These are phyloP conservation scores for Cyberlindnera maritima DNA, from an alignment of 805 yeast species.

Conservation along the genomic window DNA sequence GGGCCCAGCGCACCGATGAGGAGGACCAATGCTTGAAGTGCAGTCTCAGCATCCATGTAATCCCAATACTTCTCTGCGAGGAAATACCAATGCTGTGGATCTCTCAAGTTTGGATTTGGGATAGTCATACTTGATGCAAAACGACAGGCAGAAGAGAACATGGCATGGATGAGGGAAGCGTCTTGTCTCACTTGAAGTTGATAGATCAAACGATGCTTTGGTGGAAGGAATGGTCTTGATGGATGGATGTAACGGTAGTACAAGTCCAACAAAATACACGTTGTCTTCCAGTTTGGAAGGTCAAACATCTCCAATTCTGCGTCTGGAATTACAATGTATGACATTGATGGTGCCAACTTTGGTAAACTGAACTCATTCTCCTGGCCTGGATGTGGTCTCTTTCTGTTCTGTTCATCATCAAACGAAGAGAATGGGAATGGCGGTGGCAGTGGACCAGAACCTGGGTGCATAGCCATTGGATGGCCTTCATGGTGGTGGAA, in stretches of 20 bases:
- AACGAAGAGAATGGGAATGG: constrained; percentile 9
- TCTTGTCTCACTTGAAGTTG: constrained; percentile 32
- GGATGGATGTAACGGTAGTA: constrained; percentile 42
- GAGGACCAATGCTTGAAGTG: constrained; percentile 30
- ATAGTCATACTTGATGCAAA: constrained; percentile 30
- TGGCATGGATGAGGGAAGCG: constrained; percentile 31
- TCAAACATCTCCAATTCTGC: constrained; percentile 32
- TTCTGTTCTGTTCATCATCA: constrained; percentile 7
- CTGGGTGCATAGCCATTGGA: constrained; percentile 8
- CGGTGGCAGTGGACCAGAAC: constrained; percentile 7
- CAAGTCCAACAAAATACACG: constrained; percentile 34
- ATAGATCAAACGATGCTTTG: constrained; percentile 31
- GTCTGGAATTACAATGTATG: constrained; percentile 26
- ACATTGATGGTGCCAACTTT: constrained; percentile 8
- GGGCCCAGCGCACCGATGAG: constrained; percentile 31
- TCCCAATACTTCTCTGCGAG: constrained; percentile 34
- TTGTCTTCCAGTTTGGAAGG: constrained; percentile 36
- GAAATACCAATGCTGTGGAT: constrained; percentile 37
- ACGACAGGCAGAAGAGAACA: constrained; percentile 34
- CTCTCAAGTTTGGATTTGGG: constrained; percentile 27
- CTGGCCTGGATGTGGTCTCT: constrained; percentile 10
- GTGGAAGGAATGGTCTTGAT: constrained; percentile 36
- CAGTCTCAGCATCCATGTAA: constrained; percentile 26
- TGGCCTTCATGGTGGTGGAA: constrained; percentile 3
- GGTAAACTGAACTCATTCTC: constrained; percentile 9